A percentile compares a stretch with the other conserved stretches of the same genome.
Evolutionary conservation across 192 early-diverging fungal genomes (phyloP).

Genomic region (Backusella circina): DNA sequence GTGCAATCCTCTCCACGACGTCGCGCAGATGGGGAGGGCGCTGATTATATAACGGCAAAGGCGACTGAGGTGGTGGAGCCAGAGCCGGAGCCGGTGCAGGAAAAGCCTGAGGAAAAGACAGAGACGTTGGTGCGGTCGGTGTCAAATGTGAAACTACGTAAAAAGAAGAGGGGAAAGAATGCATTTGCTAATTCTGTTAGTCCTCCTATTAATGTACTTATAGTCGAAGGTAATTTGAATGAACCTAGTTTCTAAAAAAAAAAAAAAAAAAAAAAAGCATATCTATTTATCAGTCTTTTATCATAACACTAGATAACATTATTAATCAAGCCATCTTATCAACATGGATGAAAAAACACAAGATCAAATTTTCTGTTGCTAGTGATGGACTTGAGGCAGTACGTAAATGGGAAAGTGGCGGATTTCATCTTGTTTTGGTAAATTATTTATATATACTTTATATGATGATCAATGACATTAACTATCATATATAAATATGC

Average conservation of each 20-base stretch:
- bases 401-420: slow-evolving; percentile 65
- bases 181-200: slow-evolving; percentile 32
- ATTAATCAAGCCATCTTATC: slow-evolving; percentile 72
- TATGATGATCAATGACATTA: background rate
- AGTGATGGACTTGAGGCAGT: slow-evolving; percentile 81
- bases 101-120: background rate
- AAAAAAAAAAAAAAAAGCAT: background rate
- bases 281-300: slow-evolving; percentile 7
- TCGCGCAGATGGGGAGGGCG: background rate
- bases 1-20: background rate
- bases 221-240: slow-evolving; percentile 62
- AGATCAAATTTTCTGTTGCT: slow-evolving; percentile 72
- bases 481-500: background rate
- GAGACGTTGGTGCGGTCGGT: background rate
- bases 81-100: background rate
- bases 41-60: background rate
- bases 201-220: slow-evolving; percentile 70
- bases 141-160: slow-evolving; percentile 8
- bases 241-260: background rate
- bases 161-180: slow-evolving; percentile 17
- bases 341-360: slow-evolving; percentile 67
- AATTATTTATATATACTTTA: slow-evolving; percentile 2
- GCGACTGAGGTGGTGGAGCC: background rate
- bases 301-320: slow-evolving; percentile 55
- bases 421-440: slow-evolving; percentile 66